Evolutionary conservation across 768 basidiomycete species (phyloP).

Genomic region (Boletus rubroflammeus): DNA sequence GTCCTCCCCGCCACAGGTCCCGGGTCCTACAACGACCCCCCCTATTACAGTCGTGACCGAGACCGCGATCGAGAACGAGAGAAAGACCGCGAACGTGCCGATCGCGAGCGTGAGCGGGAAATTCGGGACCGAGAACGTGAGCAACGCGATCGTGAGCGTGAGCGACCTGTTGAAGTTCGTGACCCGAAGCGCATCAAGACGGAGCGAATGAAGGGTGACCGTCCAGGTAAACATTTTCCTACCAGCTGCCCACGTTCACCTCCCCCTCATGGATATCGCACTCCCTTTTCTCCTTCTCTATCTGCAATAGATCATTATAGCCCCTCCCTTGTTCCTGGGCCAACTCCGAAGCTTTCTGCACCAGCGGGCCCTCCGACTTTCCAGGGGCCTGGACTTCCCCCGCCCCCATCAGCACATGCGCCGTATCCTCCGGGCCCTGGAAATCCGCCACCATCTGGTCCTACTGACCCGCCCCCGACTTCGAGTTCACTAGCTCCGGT

Average conservation of each 20-base stretch:
- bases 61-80: constrained; percentile 41
- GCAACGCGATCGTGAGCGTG: constrained; percentile 43
- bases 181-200: constrained; percentile 63
- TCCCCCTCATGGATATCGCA: constrained; percentile 33
- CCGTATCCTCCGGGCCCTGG: constrained; percentile 33
- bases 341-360: constrained; percentile 36
- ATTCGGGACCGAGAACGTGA: constrained; percentile 35
- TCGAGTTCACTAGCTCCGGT: constrained; percentile 27
- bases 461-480: constrained; percentile 22
- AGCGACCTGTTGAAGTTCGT: constrained; percentile 44
- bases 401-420: constrained; percentile 30
- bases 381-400: constrained; percentile 36
- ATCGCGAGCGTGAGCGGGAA: constrained; percentile 39
- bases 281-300: constrained; percentile 22
- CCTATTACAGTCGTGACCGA: constrained; percentile 38
- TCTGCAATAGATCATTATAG: constrained; percentile 34
- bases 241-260: constrained; percentile 26
- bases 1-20: constrained; percentile 29
- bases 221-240: constrained; percentile 37
- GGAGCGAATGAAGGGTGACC: constrained; percentile 45
- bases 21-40: constrained; percentile 34
- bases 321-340: constrained; percentile 36
- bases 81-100: constrained; percentile 38
- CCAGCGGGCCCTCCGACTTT: constrained; percentile 30
- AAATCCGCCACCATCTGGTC: constrained; percentile 30